Evolutionary conservation across 225 moss, liverwort and hornwort genomes (phyloP), one percentile per base, ranked within the genome.

Genomic region (Polytrichum formosum): DNA sequence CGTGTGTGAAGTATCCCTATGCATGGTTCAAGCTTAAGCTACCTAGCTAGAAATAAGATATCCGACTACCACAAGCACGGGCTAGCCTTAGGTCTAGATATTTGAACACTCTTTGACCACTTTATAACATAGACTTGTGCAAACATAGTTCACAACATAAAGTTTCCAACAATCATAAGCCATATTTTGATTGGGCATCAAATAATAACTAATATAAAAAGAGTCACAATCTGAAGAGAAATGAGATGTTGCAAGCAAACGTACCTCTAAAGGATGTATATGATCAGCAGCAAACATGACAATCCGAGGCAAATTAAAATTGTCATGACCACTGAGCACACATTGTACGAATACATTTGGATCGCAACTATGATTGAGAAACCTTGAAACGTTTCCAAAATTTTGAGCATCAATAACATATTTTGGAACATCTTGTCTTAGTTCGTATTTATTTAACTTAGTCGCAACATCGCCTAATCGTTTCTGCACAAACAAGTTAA

Each of bases 311-410:
- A 77, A 72, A 19, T 73, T 73, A 53, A 75, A 68, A 72, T 89
- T 84, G 61, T 27, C 70, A 66, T 89, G 89, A 22, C 81, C 71
- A 65, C 86, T 82, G 77, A 89, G 70, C 4, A 89, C 77, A 71
- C 85, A 86, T 67, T 89, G 89, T 53, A 89, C 80, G 25, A 86
- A 89, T 25, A 89, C 86, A 73, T 89, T 89, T 13, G 85, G 85
- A 71, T 89, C 89, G 69, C 89, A 89, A 70, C 86, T 83, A 55
- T 89, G 89, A 78, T 89, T 89, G 28, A 89, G 71, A 69, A 89
- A 89, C 73, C 89, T 84, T 9, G 89, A 86, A n/a, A 89, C 86
- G 28, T 79, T 84, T 61, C 89, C 89, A 6, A 31, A 74, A 56
- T 81, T 84, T 63, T 86, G 86, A 77, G 86, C 89, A 76, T 89